phyloP scores from a whole-genome alignment of 75 land plant genomes.

The Cunninghamia lanceolata region DNA sequence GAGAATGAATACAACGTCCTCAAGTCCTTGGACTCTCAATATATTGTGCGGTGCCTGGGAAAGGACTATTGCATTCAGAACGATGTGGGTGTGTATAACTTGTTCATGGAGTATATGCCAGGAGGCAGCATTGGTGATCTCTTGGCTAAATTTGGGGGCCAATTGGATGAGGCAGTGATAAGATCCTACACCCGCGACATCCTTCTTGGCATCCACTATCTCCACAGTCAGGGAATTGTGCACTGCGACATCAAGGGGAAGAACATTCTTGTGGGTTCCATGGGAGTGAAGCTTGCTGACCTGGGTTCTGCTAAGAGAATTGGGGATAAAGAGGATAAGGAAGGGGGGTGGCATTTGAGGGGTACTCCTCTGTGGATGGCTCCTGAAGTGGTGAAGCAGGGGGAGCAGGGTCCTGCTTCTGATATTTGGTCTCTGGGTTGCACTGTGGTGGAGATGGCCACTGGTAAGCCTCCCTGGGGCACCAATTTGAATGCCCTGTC shows the following conservation, averaged over 20 bases:
- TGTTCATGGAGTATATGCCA: slow-evolving; percentile 64
- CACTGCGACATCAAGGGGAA: slow-evolving; percentile 77
- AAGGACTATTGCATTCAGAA: slow-evolving; percentile 30
- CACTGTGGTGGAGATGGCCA: slow-evolving; percentile 70
- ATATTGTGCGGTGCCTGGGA: slow-evolving; percentile 48
- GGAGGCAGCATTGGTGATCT: slow-evolving; percentile 42
- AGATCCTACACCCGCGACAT: slow-evolving; percentile 34
- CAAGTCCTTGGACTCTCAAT: slow-evolving; percentile 27
- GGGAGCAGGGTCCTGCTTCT: slow-evolving; percentile 31
- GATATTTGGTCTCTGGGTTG: slow-evolving; percentile 83
- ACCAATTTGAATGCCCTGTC: slow-evolving; percentile 6
- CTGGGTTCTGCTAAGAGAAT: slow-evolving; percentile 68
- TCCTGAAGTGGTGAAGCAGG: slow-evolving; percentile 61
- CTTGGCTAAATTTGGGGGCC: slow-evolving; percentile 11
- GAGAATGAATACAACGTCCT: slow-evolving; percentile 31
- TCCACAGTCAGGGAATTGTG: slow-evolving; percentile 48
- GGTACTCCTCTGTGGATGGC: slow-evolving; percentile 87
- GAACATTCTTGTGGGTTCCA: slow-evolving; percentile 53
- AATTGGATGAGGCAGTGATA: slow-evolving; percentile 29
- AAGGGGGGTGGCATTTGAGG: slow-evolving; percentile 4
- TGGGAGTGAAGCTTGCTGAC: slow-evolving; percentile 72
- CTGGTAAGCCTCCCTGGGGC: slow-evolving; percentile 54
- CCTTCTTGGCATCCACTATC: slow-evolving; percentile 34
- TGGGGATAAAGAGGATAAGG: not conserved
- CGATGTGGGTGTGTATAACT: slow-evolving; percentile 16